These are phyloP conservation scores for Jamesozyma gamospora DNA, from an alignment of 805 yeast species.

Conservation along the genomic window DNA sequence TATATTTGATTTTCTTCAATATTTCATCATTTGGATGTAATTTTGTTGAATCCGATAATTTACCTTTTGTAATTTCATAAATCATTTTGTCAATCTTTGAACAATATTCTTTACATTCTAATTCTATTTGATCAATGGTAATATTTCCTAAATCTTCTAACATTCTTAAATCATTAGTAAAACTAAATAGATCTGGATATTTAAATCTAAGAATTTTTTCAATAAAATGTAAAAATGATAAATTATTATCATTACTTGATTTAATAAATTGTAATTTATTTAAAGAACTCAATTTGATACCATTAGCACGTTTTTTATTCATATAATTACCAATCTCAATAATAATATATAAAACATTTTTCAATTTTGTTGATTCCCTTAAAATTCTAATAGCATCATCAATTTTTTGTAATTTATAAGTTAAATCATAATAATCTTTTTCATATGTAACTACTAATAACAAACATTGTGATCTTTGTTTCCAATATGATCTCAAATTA, in stretches of 20 bases:
- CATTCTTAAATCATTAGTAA: slow-evolving; percentile 49
- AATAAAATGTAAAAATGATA: slow-evolving; percentile 65
- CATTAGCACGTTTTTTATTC: slow-evolving; percentile 68
- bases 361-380: slow-evolving; percentile 42
- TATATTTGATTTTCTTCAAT: slow-evolving; percentile 42
- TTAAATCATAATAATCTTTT: slow-evolving; percentile 55
- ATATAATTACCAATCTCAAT: slow-evolving; percentile 69
- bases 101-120: slow-evolving; percentile 48
- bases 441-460: slow-evolving; percentile 46
- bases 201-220: slow-evolving; percentile 56
- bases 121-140: slow-evolving; percentile 51
- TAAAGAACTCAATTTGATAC: slow-evolving; percentile 60
- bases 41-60: slow-evolving; percentile 49
- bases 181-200: slow-evolving; percentile 53
- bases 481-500: slow-evolving; percentile 64
- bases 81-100: slow-evolving; percentile 42
- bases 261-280: slow-evolving; percentile 64
- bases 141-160: slow-evolving; percentile 47
- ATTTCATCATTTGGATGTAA: slow-evolving; percentile 62
- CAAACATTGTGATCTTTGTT: slow-evolving; percentile 56
- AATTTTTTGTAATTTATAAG: slow-evolving; percentile 42
- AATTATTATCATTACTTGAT: slow-evolving; percentile 50
- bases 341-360: slow-evolving; percentile 52
- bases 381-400: slow-evolving; percentile 52
- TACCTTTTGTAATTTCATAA: slow-evolving; percentile 49